phyloP scores from a whole-genome alignment of 1,284 basidiomycete species.

The Cerrena zonata region DNA sequence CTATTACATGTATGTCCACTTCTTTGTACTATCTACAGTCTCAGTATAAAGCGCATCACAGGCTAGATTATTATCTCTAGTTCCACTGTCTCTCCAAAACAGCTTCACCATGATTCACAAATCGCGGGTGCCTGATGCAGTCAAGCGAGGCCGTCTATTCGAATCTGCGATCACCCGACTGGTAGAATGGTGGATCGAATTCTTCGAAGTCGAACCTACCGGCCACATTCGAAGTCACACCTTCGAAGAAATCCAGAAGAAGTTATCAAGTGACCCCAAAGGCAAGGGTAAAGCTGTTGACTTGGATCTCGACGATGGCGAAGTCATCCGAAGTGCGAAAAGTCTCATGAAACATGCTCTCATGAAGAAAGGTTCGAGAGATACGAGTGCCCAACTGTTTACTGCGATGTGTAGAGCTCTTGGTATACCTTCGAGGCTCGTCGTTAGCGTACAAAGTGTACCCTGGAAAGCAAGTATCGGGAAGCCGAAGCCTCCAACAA shows the following conservation, averaged over 20 bases:
- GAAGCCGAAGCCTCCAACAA: constrained; percentile 43
- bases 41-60: too few species aligned
- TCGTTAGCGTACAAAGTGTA: constrained; percentile 86
- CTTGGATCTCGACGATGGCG: constrained; percentile 39
- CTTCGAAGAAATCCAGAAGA: constrained; percentile 60
- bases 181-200: constrained; percentile 75
- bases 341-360: constrained; percentile 87
- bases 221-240: constrained; percentile 71
- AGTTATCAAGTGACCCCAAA: constrained; percentile 29
- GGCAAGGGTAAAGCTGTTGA: constrained; percentile 29
- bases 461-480: constrained; percentile 71
- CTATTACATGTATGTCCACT: constrained; percentile 74
- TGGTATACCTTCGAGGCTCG: constrained; percentile 81
- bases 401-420: constrained; percentile 84
- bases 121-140: constrained; percentile 73
- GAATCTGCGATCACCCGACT: constrained; percentile 73
- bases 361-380: constrained; percentile 75
- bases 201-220: constrained; percentile 54
- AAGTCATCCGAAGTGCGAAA: constrained; percentile 70
- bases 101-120: constrained; percentile 77
- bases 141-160: constrained; percentile 79
- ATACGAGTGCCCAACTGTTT: constrained; percentile 87
- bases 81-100: constrained; percentile 74
- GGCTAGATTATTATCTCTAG: constrained; percentile 81
- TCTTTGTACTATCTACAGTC: too few species aligned